Conservation (phyloP, 2,329 filamentous ascomycete species). For the Dothiorella sarmentorum region DNA sequence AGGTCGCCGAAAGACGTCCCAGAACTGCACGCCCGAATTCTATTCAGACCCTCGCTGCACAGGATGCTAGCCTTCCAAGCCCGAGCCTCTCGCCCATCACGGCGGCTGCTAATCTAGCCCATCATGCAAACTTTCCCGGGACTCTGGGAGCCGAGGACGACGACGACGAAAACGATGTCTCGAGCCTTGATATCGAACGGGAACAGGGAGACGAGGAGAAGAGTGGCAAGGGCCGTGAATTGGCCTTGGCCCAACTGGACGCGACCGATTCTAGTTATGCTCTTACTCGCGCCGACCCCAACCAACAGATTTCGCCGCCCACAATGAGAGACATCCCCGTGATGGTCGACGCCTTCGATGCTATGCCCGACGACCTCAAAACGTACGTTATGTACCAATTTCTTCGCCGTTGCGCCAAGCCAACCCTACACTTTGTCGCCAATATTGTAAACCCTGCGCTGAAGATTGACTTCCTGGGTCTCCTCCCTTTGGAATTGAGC, state of each 20-base stretch:
- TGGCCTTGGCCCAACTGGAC: background rate
- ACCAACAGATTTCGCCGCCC: slow-evolving; percentile 37
- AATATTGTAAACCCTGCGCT: slow-evolving; percentile 89
- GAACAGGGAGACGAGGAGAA: slow-evolving; percentile 6
- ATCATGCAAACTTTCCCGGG: slow-evolving; percentile 32
- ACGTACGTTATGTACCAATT: slow-evolving; percentile 97
- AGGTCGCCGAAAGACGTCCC: background rate
- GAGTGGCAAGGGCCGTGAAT: background rate
- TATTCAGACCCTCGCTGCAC: slow-evolving; percentile 68
- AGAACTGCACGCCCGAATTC: slow-evolving; percentile 40
- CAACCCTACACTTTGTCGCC: slow-evolving; percentile 84
- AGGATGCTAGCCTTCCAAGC: slow-evolving; percentile 91
- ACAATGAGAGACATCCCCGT: slow-evolving; percentile 72
- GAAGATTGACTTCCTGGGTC: slow-evolving; percentile 86
- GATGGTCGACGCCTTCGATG: slow-evolving; percentile 86
- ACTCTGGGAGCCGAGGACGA: slow-evolving; percentile 26
- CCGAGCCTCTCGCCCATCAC: slow-evolving; percentile 89
- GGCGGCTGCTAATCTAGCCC: slow-evolving; percentile 63
- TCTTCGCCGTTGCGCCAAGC: slow-evolving; percentile 79
- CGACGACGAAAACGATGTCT: slow-evolving; percentile 35
- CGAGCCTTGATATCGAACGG: slow-evolving; percentile 32
- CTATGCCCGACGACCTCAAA: slow-evolving; percentile 87
- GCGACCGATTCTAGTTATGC: background rate
- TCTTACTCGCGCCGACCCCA: slow-evolving; percentile 17
- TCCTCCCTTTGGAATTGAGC: slow-evolving; percentile 80